Evolutionary conservation across 2,329 filamentous ascomycete genomes (phyloP).

Genomic region (Penicillium sp.): DNA sequence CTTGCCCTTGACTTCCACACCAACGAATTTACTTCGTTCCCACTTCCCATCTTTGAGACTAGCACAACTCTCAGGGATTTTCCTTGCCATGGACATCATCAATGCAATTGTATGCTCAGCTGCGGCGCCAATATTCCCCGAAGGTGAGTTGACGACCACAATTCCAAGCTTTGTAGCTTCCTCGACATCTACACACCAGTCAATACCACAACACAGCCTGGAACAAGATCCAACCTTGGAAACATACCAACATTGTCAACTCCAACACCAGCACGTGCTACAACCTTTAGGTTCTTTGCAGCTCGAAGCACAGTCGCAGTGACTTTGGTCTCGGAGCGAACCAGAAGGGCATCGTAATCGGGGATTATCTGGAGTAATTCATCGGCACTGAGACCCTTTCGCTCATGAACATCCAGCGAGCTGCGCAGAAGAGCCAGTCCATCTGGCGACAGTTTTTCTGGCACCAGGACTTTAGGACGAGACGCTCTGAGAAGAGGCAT

Average conservation of each 20-base stretch:
- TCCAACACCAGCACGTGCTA: constrained; percentile 76
- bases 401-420: constrained; percentile 67
- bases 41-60: constrained; percentile 69
- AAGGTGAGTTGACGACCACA: constrained; percentile 75
- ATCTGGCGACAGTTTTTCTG: constrained; percentile 77
- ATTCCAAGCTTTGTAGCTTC: constrained; percentile 70
- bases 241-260: constrained; percentile 69
- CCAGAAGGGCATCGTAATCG: constrained; percentile 71
- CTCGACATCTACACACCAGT: constrained; percentile 54
- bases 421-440: constrained; percentile 66
- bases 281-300: constrained; percentile 68
- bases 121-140: constrained; percentile 76
- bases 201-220: not conserved
- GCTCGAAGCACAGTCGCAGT: constrained; percentile 65
- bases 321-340: constrained; percentile 79
- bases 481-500: constrained; percentile 22
- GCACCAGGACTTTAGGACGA: constrained; percentile 62
- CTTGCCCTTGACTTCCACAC: constrained; percentile 75
- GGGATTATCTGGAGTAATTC: constrained; percentile 67
- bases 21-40: constrained; percentile 72
- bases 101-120: constrained; percentile 75
- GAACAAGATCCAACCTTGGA: not conserved
- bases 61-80: constrained; percentile 68
- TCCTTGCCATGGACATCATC: constrained; percentile 69
- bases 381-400: constrained; percentile 58